These are phyloP conservation scores for Breynia disticha DNA, from an alignment of 441 rosid species.

Conservation along the genomic window DNA sequence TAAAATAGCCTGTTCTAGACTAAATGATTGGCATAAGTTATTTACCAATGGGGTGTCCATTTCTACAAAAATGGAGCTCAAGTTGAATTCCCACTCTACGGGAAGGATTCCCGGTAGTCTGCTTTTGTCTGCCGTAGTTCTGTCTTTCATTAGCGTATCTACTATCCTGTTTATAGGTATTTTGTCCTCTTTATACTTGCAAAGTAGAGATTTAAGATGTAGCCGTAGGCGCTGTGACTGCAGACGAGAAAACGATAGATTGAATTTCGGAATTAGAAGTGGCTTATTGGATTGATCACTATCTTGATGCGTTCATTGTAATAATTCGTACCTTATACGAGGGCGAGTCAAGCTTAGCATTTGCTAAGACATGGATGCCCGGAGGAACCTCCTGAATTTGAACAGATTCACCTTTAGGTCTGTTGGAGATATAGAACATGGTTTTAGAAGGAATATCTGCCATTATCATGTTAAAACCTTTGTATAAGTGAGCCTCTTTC, in stretches of 20 bases:
- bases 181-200: conserved; percentile 27
- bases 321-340: conserved; percentile 44
- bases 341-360: conserved; percentile 57
- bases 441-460: conserved; percentile 40
- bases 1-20: background rate
- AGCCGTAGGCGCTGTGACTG: conserved; percentile 38
- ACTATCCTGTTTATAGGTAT: conserved; percentile 39
- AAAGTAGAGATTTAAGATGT: conserved; percentile 35
- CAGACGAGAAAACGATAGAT: background rate
- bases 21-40: background rate
- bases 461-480: conserved; percentile 58
- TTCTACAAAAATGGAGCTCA: conserved; percentile 56
- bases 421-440: conserved; percentile 59
- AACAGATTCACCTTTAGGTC: conserved; percentile 44
- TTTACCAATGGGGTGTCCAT: conserved; percentile 53
- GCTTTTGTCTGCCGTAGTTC: conserved; percentile 41
- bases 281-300: too few relatives aligned
- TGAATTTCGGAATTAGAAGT: background rate
- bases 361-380: conserved; percentile 63
- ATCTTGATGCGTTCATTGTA: too few relatives aligned
- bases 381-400: conserved; percentile 46
- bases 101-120: conserved; percentile 50
- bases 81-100: conserved; percentile 40
- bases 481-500: conserved; percentile 40
- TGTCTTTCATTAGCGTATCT: conserved; percentile 45